A percentile compares a stretch with the other conserved stretches of the same genome.
phyloP scores from a whole-genome alignment of 306 rosid species.

The Dryas drummondii region DNA sequence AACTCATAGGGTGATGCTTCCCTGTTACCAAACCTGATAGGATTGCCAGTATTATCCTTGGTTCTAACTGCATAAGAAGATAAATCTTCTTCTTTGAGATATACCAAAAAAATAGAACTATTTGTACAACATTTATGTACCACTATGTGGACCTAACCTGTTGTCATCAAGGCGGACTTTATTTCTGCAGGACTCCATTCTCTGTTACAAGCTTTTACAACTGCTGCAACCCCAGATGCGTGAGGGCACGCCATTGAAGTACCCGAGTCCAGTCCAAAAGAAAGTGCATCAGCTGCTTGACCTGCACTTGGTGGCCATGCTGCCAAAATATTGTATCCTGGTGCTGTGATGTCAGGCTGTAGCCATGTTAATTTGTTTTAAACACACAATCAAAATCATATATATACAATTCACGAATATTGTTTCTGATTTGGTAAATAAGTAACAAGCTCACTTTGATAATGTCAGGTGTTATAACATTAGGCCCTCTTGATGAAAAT shows the following conservation, averaged over 20 bases:
- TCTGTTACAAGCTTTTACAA: neutral
- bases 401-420: no score
- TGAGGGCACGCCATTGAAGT: slow-evolving; percentile 24
- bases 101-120: no score
- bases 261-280: neutral
- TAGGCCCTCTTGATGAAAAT: slow-evolving; percentile 6
- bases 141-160: neutral
- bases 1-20: slow-evolving; percentile 1
- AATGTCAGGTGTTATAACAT: neutral
- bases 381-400: neutral
- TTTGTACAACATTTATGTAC: no score
- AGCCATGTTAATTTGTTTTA: neutral
- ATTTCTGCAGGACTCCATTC: slow-evolving; percentile 14
- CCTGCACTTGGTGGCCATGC: neutral
- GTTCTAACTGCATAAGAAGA: neutral
- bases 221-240: slow-evolving; percentile 1
- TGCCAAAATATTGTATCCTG: neutral
- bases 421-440: neutral
- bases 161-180: slow-evolving; percentile 21
- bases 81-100: no score
- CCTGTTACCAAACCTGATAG: neutral
- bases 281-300: neutral
- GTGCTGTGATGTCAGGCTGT: slow-evolving; percentile 10
- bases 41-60: neutral
- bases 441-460: neutral